Evolutionary conservation across 257 asterid species (phyloP), one percentile per base, ranked within the genome.

Genomic region (Gentiana straminea): DNA sequence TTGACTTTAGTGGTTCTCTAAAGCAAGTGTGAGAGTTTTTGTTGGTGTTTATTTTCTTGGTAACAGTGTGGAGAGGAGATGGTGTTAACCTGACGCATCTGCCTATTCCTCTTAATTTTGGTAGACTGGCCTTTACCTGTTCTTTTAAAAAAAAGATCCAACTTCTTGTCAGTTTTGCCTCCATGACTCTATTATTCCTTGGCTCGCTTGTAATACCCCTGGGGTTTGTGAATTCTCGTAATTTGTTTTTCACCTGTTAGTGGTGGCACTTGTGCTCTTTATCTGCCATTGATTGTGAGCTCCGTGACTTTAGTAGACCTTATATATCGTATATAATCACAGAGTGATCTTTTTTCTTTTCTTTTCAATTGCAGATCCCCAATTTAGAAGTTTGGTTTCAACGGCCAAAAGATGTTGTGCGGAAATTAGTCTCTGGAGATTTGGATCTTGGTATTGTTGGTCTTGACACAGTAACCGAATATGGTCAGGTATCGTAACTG

Each of bases 381-480:
- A 78, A 83, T 68, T 63, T 91, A 67, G 95, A 91, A 74, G 97
- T 91, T 51, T 91, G 98, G 98, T 84, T 77, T 80, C 98, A 91
- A 71, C 89, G 98, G 77, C 98, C 96, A 37, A 91, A 91, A 74
- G 98, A 91, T 57, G 75, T 91, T 3, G 97, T 91, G 64, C 77
- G 98, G 74, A 91, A 87, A 71, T 76, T 91, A 78, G 79, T 78
- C 13, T 81, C 97, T 5, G 98, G 98, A 77, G 97, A 91, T 80
- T 68, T 91, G 63, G 98, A 91, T 78, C 94, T 91, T 64, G 98
- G 98, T 60, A 83, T 91, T 67, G 98, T 91, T 68, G 98, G 98
- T 62, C 72, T 91, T 72, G 98, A 91, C 73, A 91, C 81, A 47
- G 80, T 91, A 13, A 59, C 46, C 39, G 98, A 91, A 75, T 71